Evolutionary conservation across 2,329 filamentous ascomycete genomes (phyloP).

Genomic region (Colletotrichum abscissum): DNA sequence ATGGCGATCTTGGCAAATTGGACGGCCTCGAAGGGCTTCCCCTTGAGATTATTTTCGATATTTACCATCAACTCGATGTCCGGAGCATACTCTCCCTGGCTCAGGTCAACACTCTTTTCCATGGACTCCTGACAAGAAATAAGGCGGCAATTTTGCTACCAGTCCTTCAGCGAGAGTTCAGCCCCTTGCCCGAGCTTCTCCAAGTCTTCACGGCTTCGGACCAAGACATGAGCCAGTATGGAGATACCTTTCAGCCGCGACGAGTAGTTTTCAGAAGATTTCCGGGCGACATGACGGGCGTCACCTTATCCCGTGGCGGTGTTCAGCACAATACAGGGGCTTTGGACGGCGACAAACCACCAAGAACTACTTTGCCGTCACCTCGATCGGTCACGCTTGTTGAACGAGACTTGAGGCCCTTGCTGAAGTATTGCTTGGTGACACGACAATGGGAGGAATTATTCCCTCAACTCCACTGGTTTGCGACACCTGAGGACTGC

Average conservation of each 20-base stretch:
- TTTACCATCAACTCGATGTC: slow-evolving; percentile 58
- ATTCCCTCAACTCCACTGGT: slow-evolving; percentile 59
- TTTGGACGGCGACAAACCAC: slow-evolving; percentile 7
- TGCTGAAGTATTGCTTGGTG: slow-evolving; percentile 49
- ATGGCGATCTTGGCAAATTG: slow-evolving; percentile 2
- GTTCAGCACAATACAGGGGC: neutral
- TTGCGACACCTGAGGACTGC: slow-evolving; percentile 56
- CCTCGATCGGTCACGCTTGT: slow-evolving; percentile 44
- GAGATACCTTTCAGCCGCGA: slow-evolving; percentile 51
- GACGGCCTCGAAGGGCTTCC: slow-evolving; percentile 49
- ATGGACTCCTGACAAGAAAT: slow-evolving; percentile 53
- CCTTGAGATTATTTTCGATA: slow-evolving; percentile 59
- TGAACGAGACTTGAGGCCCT: slow-evolving; percentile 45
- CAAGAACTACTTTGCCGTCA: neutral
- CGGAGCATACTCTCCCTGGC: slow-evolving; percentile 52
- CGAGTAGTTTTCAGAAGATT: slow-evolving; percentile 52
- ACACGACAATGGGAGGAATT: slow-evolving; percentile 52
- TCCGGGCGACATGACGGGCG: slow-evolving; percentile 43
- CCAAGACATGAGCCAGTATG: slow-evolving; percentile 46
- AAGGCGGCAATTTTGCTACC: slow-evolving; percentile 55
- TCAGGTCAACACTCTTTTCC: slow-evolving; percentile 50
- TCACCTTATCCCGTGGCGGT: slow-evolving; percentile 34
- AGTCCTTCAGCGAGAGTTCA: slow-evolving; percentile 55
- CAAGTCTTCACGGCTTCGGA: slow-evolving; percentile 57
- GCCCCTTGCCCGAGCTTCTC: slow-evolving; percentile 58